Conservation (phyloP, 2,329 filamentous ascomycete species). For the Geosmithia putterillii region DNA sequence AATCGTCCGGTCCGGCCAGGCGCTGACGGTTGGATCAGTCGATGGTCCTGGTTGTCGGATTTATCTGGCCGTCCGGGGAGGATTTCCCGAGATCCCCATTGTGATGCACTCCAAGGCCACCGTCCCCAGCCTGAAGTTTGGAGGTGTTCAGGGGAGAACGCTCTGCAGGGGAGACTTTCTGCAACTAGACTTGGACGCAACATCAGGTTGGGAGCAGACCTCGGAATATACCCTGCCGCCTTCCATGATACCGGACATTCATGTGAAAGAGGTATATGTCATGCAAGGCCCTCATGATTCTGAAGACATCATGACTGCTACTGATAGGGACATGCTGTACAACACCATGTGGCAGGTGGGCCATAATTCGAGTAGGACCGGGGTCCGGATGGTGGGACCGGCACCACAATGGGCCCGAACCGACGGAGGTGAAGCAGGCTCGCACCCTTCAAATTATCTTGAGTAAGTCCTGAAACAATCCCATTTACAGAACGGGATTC, state of each 20-base stretch:
- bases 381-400: slow-evolving; percentile 47
- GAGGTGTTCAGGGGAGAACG: slow-evolving; percentile 45
- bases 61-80: slow-evolving; percentile 41
- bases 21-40: slow-evolving; percentile 40
- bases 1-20: slow-evolving; percentile 30
- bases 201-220: neutral
- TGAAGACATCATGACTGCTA: slow-evolving; percentile 18
- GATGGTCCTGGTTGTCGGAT: slow-evolving; percentile 38
- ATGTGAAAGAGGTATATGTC: slow-evolving; percentile 9
- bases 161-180: slow-evolving; percentile 41
- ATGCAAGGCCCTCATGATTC: slow-evolving; percentile 18
- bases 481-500: too few relatives aligned
- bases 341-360: slow-evolving; percentile 44
- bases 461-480: slow-evolving; percentile 3
- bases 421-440: slow-evolving; percentile 50
- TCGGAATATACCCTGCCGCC: slow-evolving; percentile 3
- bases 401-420: slow-evolving; percentile 44
- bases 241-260: slow-evolving; percentile 4
- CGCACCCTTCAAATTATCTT: slow-evolving; percentile 41
- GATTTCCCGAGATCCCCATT: slow-evolving; percentile 29
- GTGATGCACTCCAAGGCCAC: slow-evolving; percentile 50
- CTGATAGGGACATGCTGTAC: slow-evolving; percentile 46
- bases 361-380: slow-evolving; percentile 48
- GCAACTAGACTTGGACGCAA: slow-evolving; percentile 16
- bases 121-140: slow-evolving; percentile 41